Evolutionary conservation across 108 stramenopile genomes (phyloP), one percentile per base, ranked within the genome.

Genomic region (Asterionellopsis glacialis): DNA sequence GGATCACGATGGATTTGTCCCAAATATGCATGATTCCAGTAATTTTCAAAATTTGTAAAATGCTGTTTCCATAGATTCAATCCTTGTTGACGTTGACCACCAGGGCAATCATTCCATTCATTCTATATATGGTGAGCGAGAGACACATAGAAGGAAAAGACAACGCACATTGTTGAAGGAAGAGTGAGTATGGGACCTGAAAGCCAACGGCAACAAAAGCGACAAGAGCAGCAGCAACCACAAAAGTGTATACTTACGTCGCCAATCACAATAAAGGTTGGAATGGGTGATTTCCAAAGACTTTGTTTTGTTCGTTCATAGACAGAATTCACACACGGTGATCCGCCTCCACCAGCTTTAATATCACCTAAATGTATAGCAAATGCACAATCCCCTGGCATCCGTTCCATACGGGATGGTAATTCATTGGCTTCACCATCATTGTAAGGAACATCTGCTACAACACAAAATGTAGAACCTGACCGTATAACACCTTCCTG

Each of bases 331-430:
- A 53, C 51, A 57, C 87, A 88, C n/a, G n/a, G n/a, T n/a, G n/a
- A n/a, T 14, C 42, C 38, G 23, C 69, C 54, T 11, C 38, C 54
- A 40, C 63, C 78, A 7, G 52, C 49, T 25, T 80, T 84, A 59
- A 79, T 77, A 67, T 88, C 84, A 1, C 87, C 87, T 12, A 88
- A 47, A 69, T 88, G 83, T 49, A 88, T 58, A 4, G 83, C 51
- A 57, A 88, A 88, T 25, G 84, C 83, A 9, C 70, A 80, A 52
- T 83, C 80, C 0, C 26, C 23, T 1, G 81, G 81, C 27, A 74
- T 11, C 18, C 50, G 23, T 9, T 23, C 14, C 13, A 74, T 68
- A 33, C 58, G 73, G 13, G 38, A 48, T 16, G 28, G 15, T 13
- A 74, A n/a, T 51, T 65, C 51, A 3, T n/a, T 18, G 7, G 44